A percentile compares a stretch with the other conserved stretches of the same genome.
phyloP scores from a whole-genome alignment of 202 grass and related monocot genomes.

The Miscanthus sacchariflorus region DNA sequence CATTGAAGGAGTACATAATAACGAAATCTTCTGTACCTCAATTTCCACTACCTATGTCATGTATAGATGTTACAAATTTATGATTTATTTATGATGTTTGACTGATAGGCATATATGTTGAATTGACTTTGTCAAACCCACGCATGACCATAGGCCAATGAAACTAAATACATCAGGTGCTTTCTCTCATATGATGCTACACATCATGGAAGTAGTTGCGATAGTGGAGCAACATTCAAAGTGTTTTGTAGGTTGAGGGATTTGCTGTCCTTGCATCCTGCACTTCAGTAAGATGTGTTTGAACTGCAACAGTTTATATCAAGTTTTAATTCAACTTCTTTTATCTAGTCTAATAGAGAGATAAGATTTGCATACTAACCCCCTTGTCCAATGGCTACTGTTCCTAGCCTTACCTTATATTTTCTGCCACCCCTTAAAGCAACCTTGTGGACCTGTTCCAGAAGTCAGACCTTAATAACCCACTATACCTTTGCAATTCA shows the following conservation, averaged over 20 bases:
- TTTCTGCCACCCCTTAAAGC: constrained; percentile 23
- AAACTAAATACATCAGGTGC: neutral
- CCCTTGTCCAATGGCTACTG: neutral
- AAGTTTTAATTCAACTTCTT: neutral
- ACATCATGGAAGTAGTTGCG: neutral
- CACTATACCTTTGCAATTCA: constrained; percentile 35
- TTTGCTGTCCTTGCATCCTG: neutral
- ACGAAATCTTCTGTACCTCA: neutral
- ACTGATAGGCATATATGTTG: neutral
- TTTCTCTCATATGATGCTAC: neutral
- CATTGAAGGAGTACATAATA: neutral
- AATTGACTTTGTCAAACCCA: neutral
- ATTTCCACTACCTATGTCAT: neutral
- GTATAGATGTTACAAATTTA: neutral
- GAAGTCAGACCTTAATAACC: constrained; percentile 18
- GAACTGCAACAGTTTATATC: neutral
- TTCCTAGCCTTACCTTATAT: neutral
- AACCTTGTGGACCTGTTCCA: constrained; percentile 17
- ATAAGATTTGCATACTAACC: neutral
- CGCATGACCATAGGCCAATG: neutral
- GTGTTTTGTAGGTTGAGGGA: neutral
- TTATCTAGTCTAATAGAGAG: neutral
- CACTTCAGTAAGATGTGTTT: neutral
- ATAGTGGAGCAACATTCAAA: neutral
- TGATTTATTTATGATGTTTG: neutral